Evolutionary conservation across 2,329 filamentous ascomycete genomes (phyloP), one percentile per base, ranked within the genome.

Genomic region (Curvularia sp.): DNA sequence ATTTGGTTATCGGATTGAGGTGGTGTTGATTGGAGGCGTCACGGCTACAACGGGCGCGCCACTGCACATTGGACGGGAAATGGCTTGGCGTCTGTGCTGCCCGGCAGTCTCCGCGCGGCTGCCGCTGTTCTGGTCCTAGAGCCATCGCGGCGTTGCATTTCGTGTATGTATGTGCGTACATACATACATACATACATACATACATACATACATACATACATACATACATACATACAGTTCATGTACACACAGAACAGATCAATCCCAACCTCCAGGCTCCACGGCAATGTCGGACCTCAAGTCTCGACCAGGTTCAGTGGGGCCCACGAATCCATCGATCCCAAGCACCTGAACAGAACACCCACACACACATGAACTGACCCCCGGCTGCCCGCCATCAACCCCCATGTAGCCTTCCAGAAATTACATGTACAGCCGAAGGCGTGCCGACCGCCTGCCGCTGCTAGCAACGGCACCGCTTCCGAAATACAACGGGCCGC

Each of bases 381-480:
- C 47, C 48, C 30, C 54, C 52, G 56, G 36, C 52, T 50, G 43
- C 49, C 50, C 21, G 43, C 45, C 30, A 42, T 12, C 21, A 21
- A 32, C 19, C 23, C 27, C 43, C 43, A 47, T 32, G 27, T 30
- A 6, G 21, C n/a, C 49, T 65, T 67, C 57, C 50, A 65, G 57
- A 67, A 68, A 58, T 25, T 30, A 49, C 52, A 53, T 53, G 60
- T 32, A 36, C 15, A n/a, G 34, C 49, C 54, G 57, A 48, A 47
- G 64, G 54, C 50, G 60, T 57, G 57, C 51, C 54, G 56, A 36
- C 59, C 47, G 30, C 49, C 58, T 49, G 52, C 58, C 63, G 50
- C 55, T 57, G 55, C 58, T 47, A 61, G 53, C 42, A 63, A 65
- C 49, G 63, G 59, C 47, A 66, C 58, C 43, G 63, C 60, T 56